A percentile compares a stretch with the other conserved stretches of the same genome.
Evolutionary conservation across 768 basidiomycete genomes (phyloP).

Genomic region (Tephrocybe sp.): DNA sequence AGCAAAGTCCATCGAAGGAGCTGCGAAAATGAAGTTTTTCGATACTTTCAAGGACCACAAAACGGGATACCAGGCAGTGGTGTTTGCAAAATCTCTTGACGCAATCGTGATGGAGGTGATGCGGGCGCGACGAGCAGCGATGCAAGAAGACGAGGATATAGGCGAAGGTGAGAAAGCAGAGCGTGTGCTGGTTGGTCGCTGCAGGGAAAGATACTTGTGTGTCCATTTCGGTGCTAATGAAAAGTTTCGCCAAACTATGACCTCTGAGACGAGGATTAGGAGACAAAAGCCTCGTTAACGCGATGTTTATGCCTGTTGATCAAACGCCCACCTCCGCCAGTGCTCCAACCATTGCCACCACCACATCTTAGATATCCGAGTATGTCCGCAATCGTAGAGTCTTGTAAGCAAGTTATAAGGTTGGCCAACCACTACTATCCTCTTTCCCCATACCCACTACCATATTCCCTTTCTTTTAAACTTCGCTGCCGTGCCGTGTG

Average conservation of each 20-base stretch:
- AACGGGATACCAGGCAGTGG: conserved; percentile 68
- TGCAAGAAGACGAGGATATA: conserved; percentile 45
- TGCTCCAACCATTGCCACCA: too few relatives aligned
- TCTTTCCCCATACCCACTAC: too few relatives aligned
- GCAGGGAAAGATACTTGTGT: conserved; percentile 72
- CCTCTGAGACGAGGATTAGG: too few relatives aligned
- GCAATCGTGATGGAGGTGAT: conserved; percentile 20
- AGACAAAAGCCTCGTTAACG: too few relatives aligned
- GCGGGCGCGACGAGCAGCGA: conserved; percentile 20
- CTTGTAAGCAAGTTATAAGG: too few relatives aligned
- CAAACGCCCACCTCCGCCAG: too few relatives aligned
- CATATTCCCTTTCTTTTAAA: too few relatives aligned
- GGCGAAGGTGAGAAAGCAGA: conserved; percentile 40
- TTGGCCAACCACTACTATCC: too few relatives aligned
- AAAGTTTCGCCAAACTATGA: conserved; percentile 41
- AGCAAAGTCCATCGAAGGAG: conserved; percentile 62
- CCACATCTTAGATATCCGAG: too few relatives aligned
- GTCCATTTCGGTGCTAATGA: conserved; percentile 70
- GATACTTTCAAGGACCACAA: conserved; percentile 87
- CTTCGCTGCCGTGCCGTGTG: too few relatives aligned
- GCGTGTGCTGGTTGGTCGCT: conserved; percentile 60
- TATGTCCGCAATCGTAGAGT: too few relatives aligned
- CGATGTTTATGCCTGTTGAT: too few relatives aligned
- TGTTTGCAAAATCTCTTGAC: conserved; percentile 53
- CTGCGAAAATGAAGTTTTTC: conserved; percentile 65